These are phyloP conservation scores for Myxozyma geophila DNA, from an alignment of 805 yeast species.

Conservation along the genomic window DNA sequence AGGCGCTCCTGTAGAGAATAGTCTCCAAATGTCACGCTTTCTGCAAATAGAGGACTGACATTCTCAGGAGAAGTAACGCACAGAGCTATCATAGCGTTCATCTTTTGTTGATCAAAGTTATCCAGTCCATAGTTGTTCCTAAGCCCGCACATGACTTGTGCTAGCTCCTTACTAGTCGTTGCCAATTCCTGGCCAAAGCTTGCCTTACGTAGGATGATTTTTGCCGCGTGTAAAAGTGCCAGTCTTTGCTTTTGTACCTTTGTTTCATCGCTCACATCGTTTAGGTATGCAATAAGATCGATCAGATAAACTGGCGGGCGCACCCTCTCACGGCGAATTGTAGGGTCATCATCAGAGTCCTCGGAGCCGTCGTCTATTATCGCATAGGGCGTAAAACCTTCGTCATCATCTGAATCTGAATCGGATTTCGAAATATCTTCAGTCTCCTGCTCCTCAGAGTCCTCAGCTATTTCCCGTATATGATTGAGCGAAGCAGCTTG, in stretches of 20 bases:
- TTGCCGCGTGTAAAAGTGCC: constrained; percentile 59
- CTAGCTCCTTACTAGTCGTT: constrained; percentile 60
- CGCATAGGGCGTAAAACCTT: constrained; percentile 40
- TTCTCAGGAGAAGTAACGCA: constrained; percentile 59
- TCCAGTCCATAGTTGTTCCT: constrained; percentile 60
- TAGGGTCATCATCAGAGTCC: constrained; percentile 61
- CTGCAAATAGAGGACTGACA: constrained; percentile 45
- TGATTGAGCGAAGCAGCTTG: not conserved
- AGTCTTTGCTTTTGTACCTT: constrained; percentile 55
- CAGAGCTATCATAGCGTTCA: constrained; percentile 69
- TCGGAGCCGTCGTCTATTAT: constrained; percentile 46
- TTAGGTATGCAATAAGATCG: constrained; percentile 65
- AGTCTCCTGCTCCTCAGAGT: constrained; percentile 24
- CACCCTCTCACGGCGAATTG: constrained; percentile 48
- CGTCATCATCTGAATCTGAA: constrained; percentile 39
- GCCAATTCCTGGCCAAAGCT: constrained; percentile 63
- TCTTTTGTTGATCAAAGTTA: constrained; percentile 65
- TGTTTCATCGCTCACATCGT: constrained; percentile 49
- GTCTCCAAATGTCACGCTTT: constrained; percentile 63
- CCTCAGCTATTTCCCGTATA: not conserved
- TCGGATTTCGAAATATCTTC: constrained; percentile 40
- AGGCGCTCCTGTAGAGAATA: constrained; percentile 80
- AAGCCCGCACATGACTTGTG: constrained; percentile 57
- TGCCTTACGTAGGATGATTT: constrained; percentile 68
- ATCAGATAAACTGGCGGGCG: constrained; percentile 69